Evolutionary conservation across 331 rosid species (phyloP).

Genomic region (Phaseolus coccineus): DNA sequence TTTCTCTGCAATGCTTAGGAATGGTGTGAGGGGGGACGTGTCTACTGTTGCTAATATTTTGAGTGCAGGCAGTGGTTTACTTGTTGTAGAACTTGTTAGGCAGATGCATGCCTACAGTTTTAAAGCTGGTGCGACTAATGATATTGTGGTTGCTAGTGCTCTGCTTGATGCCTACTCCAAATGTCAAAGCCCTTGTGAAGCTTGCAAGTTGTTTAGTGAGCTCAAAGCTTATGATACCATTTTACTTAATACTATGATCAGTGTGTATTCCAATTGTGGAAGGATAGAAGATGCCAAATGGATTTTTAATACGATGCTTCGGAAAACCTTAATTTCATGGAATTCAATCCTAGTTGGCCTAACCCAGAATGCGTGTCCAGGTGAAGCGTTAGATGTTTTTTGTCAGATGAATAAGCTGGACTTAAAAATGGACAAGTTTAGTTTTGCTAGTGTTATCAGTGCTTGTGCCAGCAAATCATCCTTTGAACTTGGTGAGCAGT

Average conservation of each 20-base stretch:
- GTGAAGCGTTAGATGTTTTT: constrained; percentile 69
- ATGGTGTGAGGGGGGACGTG: constrained; percentile 63
- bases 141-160: constrained; percentile 69
- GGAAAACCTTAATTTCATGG: too few relatives aligned
- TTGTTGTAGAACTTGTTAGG: constrained; percentile 49
- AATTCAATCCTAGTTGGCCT: too few relatives aligned
- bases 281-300: constrained; percentile 74
- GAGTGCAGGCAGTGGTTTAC: constrained; percentile 61
- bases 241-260: constrained; percentile 79
- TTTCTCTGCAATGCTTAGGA: constrained; percentile 63
- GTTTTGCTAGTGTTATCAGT: constrained; percentile 74
- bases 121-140: constrained; percentile 62
- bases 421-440: constrained; percentile 60
- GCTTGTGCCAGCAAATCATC: constrained; percentile 75
- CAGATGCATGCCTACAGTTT: constrained; percentile 66
- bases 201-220: constrained; percentile 75
- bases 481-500: constrained; percentile 77
- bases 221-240: constrained; percentile 67
- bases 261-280: constrained; percentile 69
- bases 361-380: too few relatives aligned
- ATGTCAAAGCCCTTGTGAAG: constrained; percentile 64
- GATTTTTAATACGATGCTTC: constrained; percentile 46
- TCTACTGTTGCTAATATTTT: constrained; percentile 66
- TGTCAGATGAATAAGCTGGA: constrained; percentile 56
- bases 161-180: constrained; percentile 79